Evolutionary conservation across 2,329 filamentous ascomycete genomes (phyloP), one percentile per base, ranked within the genome.

Genomic region (Colletotrichum ledebouriae): DNA sequence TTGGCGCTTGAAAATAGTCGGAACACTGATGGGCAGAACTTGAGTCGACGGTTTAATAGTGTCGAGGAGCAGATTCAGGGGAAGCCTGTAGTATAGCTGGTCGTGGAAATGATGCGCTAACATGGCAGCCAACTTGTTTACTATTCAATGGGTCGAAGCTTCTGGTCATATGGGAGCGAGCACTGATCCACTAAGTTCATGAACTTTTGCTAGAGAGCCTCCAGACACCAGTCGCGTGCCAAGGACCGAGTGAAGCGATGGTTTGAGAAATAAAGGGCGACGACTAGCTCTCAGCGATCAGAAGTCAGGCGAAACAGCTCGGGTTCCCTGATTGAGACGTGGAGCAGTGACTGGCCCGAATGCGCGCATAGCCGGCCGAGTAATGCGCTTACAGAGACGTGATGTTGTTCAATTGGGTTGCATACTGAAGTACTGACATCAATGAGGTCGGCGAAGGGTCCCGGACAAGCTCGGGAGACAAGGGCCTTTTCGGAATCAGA

Each of bases 371-470:
- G 37, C 37, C 20, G 20, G 17, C 39, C 53, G 20, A 25, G n/a
- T 34, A 46, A 52, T 61, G 47, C 34, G 44, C 33, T 33, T 9
- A 29, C 29, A 49, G 57, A 53, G n/a, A 53, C 22, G 37, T 33
- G 47, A 61, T 34, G 47, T 49, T 44, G 47, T 61, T 53, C 22
- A 37, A 44, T 12, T 53, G 34, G 47, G 22, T 52, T 44, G 59
- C 39, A 57, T 33, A 57, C 53, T 5, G 53, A 39, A 22, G 44
- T 33, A 57, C 53, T 5, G 53, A 39, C 12, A 56, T 39, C 34
- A 41, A 29, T 29, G 29, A 29, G 25, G 25, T 42, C 20, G 17
- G 33, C 39, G 37, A 41, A 29, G 46, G 37, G 47, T 15, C 20
- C 20, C 33, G 47, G 59, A 29, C 57, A 53, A 34, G 15, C 17